Percentiles rank a stretch among this genome's conserved stretches.
Conservation (phyloP, 2,329 filamentous ascomycete species). For the Venturia carpophila region DNA sequence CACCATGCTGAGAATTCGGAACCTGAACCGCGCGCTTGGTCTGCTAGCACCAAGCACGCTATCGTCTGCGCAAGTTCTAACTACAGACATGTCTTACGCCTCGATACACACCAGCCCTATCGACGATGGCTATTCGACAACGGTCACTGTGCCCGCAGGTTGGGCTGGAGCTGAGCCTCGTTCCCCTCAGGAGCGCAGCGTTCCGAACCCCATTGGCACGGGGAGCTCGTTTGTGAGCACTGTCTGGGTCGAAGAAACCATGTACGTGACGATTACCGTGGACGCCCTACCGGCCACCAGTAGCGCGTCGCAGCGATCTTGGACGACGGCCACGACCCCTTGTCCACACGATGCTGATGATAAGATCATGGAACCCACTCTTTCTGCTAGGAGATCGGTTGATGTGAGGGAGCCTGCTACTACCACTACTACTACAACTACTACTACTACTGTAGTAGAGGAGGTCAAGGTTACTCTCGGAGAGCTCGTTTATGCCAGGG, state of each 20-base stretch:
- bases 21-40: not conserved
- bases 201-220: not conserved
- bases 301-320: not conserved
- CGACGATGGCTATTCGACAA: not conserved
- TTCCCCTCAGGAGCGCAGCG: not conserved
- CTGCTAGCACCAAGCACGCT: not conserved
- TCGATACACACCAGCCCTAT: not conserved
- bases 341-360: not conserved
- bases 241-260: not conserved
- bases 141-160: not conserved
- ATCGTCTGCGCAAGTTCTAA: not conserved
- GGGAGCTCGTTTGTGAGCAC: not conserved
- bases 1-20: conserved; percentile 3
- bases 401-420: not conserved
- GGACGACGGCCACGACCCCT: not conserved
- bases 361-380: not conserved
- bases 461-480: not conserved
- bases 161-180: not conserved
- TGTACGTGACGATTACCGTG: no score
- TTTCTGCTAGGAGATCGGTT: not conserved
- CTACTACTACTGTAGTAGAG: not conserved
- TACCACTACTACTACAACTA: not conserved
- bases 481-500: not conserved
- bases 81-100: not conserved
- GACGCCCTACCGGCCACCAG: no score